Evolutionary conservation across 1,139 yeast species (phyloP).

Genomic region (Pichia sp.): DNA sequence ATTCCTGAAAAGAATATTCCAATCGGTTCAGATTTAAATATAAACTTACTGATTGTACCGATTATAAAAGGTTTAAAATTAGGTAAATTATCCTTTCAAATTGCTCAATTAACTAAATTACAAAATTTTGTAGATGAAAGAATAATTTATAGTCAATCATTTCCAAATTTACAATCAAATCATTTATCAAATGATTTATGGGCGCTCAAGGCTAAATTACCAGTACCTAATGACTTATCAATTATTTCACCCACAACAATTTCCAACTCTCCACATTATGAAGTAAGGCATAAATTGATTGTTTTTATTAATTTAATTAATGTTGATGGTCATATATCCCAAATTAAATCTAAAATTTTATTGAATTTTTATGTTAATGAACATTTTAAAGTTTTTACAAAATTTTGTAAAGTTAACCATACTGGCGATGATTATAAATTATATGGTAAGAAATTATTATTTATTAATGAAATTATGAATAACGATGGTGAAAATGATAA

Average conservation of each 20-base stretch:
- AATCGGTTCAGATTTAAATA: constrained; percentile 49
- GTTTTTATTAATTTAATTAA: constrained; percentile 47
- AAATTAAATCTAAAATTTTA: constrained; percentile 70
- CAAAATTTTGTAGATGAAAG: constrained; percentile 37
- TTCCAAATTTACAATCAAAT: constrained; percentile 27
- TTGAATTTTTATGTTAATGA: constrained; percentile 40
- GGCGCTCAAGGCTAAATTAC: constrained; percentile 42
- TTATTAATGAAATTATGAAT: constrained; percentile 1
- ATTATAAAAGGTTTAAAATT: constrained; percentile 48
- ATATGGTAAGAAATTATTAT: constrained; percentile 4
- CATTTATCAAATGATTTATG: constrained; percentile 42
- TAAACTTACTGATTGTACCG: constrained; percentile 52
- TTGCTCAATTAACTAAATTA: constrained; percentile 48
- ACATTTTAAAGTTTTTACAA: constrained; percentile 3
- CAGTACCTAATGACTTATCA: constrained; percentile 46
- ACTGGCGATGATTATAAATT: constrained; percentile 2
- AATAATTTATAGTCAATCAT: constrained; percentile 33
- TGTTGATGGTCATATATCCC: constrained; percentile 65
- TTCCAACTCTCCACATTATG: background rate
- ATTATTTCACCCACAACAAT: constrained; percentile 40
- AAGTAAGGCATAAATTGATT: constrained; percentile 58
- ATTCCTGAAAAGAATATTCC: constrained; percentile 55
- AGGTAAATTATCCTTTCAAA: constrained; percentile 42
- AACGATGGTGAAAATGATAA: background rate
- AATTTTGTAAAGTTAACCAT: background rate